Base-by-base conservation (phyloP, 495 filamentous ascomycete genomes). In the Durotheca rogersii region DNA sequence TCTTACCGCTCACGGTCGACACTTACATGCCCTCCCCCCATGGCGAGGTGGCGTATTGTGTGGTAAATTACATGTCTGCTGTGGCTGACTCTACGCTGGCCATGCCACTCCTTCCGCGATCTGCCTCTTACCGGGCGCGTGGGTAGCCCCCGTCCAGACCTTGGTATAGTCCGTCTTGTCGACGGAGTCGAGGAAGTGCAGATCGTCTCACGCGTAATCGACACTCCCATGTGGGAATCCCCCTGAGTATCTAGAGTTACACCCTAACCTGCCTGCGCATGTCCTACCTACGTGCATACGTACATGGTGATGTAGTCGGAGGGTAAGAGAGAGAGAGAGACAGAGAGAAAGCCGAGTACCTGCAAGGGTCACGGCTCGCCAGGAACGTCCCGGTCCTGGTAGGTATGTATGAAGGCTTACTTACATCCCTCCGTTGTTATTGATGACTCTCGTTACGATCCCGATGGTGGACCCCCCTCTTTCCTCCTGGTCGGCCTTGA, bases 91-190 rank as follows among this genome's bases (percentile, higher is more conserved):
- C 34, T 33, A 42, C 40, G 32, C 49, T 41, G 27, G 23, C 44
- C 40, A 44, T 43, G 27, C 29, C 37, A 48, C 48, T 53, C 44
- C 53, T 58, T 49, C 27, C 34, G 21, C 43, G 43, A 48, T 40
- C 40, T 49, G 41, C 41, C 48, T 32, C 36, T 32, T 39, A 31
- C 55, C 30, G 38, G 38, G 19, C 38, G 16, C 15, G 21, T 44
- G 43, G 55, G 42, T 48, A 53, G 55, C 20, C 48, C 34, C 55
- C 41, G 49, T 58, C 53, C 53, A 53, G 53, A 49, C 48, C 53
- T 49, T 58, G 36, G 37, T 33, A 25, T 40, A 32, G 15, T 32
- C 41, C 2, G 40, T 44, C 44, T 53, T 49, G 21, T 30, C 16
- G 34, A 29, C 40, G 44, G 45, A 40, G 27, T 41, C 4, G 16